A percentile compares a stretch with the other conserved stretches of the same genome.
These are phyloP conservation scores for Lycium barbarum DNA, from an alignment of 257 asterid species.

Conservation along the genomic window DNA sequence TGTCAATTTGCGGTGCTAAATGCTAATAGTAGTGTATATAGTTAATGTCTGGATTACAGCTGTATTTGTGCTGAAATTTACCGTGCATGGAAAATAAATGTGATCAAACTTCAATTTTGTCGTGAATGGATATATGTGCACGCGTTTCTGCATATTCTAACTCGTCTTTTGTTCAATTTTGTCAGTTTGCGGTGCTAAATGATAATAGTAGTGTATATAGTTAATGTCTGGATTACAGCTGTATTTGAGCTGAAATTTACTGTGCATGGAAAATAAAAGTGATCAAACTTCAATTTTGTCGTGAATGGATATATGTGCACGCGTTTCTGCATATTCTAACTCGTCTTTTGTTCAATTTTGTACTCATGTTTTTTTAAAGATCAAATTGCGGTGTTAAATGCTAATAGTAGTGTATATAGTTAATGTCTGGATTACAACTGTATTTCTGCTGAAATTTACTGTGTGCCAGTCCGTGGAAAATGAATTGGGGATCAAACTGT, in stretches of 20 bases:
- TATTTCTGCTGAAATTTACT: not conserved
- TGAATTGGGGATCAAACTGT: slow-evolving; percentile 17
- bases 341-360: too few relatives aligned
- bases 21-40: not conserved
- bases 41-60: not conserved
- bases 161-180: not conserved
- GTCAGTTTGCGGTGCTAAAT: too few relatives aligned
- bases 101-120: not conserved
- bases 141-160: too few relatives aligned
- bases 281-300: not conserved
- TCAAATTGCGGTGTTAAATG: not conserved
- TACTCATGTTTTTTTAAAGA: too few relatives aligned
- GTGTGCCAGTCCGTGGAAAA: not conserved
- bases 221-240: not conserved
- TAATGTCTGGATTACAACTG: not conserved
- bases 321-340: too few relatives aligned
- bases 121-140: too few relatives aligned
- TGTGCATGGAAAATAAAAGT: not conserved
- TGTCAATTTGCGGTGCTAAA: too few relatives aligned
- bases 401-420: not conserved
- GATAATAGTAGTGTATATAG: not conserved
- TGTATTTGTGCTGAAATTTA: slow-evolving; percentile 8
- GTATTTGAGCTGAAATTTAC: slow-evolving; percentile 2
- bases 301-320: too few relatives aligned
- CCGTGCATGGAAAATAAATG: not conserved